A percentile compares a stretch with the other conserved stretches of the same genome.
phyloP scores from a whole-genome alignment of 2,329 filamentous ascomycete genomes.

The Trichoderma endophyticum region DNA sequence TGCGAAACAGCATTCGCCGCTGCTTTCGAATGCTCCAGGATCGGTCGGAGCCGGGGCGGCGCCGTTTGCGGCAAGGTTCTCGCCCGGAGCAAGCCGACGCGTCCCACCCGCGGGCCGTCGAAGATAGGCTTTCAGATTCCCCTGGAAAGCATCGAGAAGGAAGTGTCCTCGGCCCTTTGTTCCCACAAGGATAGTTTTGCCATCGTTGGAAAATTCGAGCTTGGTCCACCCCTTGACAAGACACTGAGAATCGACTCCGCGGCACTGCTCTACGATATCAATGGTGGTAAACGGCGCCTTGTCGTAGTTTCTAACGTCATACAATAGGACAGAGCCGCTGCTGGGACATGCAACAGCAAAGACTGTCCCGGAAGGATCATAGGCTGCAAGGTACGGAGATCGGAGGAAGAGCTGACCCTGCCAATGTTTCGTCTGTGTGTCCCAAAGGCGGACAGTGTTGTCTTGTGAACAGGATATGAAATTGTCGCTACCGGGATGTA shows the following conservation, averaged over 20 bases:
- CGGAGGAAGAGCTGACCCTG: conserved; percentile 78
- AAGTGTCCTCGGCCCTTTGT: conserved; percentile 86
- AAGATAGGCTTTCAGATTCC: conserved; percentile 71
- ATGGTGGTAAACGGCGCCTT: conserved; percentile 86
- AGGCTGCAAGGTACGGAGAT: conserved; percentile 78
- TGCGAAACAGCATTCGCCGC: conserved; percentile 81
- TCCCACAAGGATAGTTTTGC: conserved; percentile 78
- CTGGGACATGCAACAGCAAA: conserved; percentile 85
- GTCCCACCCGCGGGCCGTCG: conserved; percentile 55
- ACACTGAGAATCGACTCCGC: conserved; percentile 53
- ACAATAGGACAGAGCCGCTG: conserved; percentile 78
- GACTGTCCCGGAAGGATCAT: conserved; percentile 87
- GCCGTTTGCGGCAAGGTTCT: conserved; percentile 33
- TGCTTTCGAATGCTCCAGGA: conserved; percentile 48
- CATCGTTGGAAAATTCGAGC: conserved; percentile 94
- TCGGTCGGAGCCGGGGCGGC: conserved; percentile 31
- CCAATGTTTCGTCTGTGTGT: conserved; percentile 74
- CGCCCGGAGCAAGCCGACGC: conserved; percentile 52
- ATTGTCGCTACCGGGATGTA: conserved; percentile 83
- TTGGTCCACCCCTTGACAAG: conserved; percentile 75
- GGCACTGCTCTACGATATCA: conserved; percentile 63
- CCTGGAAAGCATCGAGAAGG: conserved; percentile 88
- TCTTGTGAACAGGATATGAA: conserved; percentile 92
- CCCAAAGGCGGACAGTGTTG: conserved; percentile 89
- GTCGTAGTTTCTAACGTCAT: conserved; percentile 91